Conservation (phyloP, 2,329 filamentous ascomycete species). For the Volutella citrinella region DNA sequence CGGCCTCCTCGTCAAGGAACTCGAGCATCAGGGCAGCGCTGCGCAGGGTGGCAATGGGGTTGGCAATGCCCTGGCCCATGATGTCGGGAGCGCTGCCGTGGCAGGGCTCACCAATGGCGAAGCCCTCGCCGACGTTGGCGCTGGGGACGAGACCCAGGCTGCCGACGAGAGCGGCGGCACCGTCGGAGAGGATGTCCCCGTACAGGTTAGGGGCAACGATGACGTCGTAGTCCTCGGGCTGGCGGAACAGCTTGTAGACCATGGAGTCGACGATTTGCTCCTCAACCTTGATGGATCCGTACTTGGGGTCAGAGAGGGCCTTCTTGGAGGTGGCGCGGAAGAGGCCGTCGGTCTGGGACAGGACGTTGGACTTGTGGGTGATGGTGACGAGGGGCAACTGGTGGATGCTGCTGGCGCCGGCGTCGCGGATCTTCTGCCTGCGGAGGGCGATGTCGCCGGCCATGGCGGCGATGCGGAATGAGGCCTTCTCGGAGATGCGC, state of each 20-base stretch:
- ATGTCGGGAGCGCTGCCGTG: slow-evolving; percentile 97
- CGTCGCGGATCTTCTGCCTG: slow-evolving; percentile 73
- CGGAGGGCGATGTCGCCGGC: slow-evolving; percentile 92
- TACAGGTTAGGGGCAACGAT: slow-evolving; percentile 98
- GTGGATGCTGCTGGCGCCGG: slow-evolving; percentile 59
- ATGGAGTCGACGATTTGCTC: slow-evolving; percentile 99
- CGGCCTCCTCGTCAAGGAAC: slow-evolving; percentile 83
- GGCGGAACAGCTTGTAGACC: slow-evolving; percentile 99
- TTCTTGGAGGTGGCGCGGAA: slow-evolving; percentile 79
- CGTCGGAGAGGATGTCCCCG: slow-evolving; percentile 94
- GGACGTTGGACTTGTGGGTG: slow-evolving; percentile 97
- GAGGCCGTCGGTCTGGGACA: slow-evolving; percentile 92
- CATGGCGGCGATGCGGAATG: slow-evolving; percentile 83
- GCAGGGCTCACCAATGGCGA: slow-evolving; percentile 97
- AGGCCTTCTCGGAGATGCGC: slow-evolving; percentile 86
- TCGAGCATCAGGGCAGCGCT: slow-evolving; percentile 94
- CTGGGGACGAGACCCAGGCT: slow-evolving; percentile 88
- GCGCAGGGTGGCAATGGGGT: slow-evolving; percentile 91
- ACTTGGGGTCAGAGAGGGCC: slow-evolving; percentile 66
- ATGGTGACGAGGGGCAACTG: slow-evolving; percentile 78
- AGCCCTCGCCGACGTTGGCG: slow-evolving; percentile 90
- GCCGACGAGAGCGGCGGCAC: slow-evolving; percentile 89
- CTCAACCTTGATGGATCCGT: slow-evolving; percentile 67
- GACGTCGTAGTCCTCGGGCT: slow-evolving; percentile 92
- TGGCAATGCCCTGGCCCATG: slow-evolving; percentile 86